These are phyloP conservation scores for Naganishia sp. DNA, from an alignment of 1,284 basidiomycete genomes.

Conservation along the genomic window DNA sequence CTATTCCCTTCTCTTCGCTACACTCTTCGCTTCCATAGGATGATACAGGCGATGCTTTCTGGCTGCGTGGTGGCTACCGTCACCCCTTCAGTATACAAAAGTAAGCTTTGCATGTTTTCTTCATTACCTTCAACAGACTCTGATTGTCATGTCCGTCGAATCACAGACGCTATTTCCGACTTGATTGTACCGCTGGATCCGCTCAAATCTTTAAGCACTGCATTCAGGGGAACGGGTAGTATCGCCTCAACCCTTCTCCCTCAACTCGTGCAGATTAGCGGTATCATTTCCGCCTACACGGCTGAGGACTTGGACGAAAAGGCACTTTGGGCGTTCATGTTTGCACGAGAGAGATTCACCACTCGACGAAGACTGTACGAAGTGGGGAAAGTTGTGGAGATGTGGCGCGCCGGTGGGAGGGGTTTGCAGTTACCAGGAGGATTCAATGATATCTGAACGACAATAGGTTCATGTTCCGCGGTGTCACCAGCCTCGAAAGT, in stretches of 20 bases:
- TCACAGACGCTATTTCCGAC: conserved; percentile 32
- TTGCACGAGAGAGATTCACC: conserved; percentile 36
- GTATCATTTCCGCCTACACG: conserved; percentile 22
- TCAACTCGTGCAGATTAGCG: conserved; percentile 29
- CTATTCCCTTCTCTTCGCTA: neutral
- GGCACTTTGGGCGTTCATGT: conserved; percentile 40
- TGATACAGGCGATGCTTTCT: conserved; percentile 44
- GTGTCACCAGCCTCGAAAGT: neutral
- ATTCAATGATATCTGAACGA: conserved; percentile 1
- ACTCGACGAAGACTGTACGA: conserved; percentile 26
- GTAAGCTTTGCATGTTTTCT: conserved; percentile 29
- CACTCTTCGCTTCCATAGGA: conserved; percentile 20
- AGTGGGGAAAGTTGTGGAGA: conserved; percentile 33
- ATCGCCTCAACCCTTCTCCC: conserved; percentile 5
- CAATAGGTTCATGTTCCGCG: neutral
- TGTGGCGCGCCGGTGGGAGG: conserved; percentile 39
- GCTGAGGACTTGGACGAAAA: conserved; percentile 33
- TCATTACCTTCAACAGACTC: no score
- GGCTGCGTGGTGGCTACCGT: conserved; percentile 46
- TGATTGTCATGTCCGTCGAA: neutral
- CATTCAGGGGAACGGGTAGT: no score
- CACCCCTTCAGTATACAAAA: conserved; percentile 38
- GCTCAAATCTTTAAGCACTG: conserved; percentile 4
- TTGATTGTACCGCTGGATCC: conserved; percentile 33
- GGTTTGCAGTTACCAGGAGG: conserved; percentile 32